Conservation (phyloP, 2,329 filamentous ascomycete genomes). For the Claviceps cyperi region DNA sequence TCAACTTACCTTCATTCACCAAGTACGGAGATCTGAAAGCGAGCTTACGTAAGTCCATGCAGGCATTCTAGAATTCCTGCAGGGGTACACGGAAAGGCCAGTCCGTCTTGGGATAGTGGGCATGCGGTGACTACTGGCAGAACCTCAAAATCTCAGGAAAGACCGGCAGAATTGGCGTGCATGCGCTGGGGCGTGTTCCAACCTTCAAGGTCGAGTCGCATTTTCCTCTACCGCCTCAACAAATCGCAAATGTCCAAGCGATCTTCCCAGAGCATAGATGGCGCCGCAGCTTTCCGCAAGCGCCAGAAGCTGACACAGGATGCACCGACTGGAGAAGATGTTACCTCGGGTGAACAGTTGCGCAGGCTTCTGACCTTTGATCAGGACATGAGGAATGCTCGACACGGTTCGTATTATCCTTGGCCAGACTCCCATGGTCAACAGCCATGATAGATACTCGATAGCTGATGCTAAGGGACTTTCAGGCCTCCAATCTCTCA, state of each 20-base stretch:
- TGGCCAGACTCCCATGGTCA: neutral
- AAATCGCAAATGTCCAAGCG: slow-evolving; percentile 29
- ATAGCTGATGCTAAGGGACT: neutral
- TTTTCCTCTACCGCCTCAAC: neutral
- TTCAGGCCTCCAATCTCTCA: slow-evolving; percentile 53
- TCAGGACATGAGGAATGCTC: slow-evolving; percentile 51
- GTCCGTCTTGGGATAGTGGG: slow-evolving; percentile 13
- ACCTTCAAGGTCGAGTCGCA: neutral
- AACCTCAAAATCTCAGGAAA: slow-evolving; percentile 20
- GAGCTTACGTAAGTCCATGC: neutral
- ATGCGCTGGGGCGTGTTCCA: neutral
- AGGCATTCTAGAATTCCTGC: neutral
- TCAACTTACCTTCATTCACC: too few relatives aligned
- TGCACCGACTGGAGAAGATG: slow-evolving; percentile 43
- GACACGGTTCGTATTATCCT: slow-evolving; percentile 40
- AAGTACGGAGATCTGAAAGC: too few relatives aligned
- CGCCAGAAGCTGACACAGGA: slow-evolving; percentile 43
- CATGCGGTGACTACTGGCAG: slow-evolving; percentile 20
- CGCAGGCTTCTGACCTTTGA: slow-evolving; percentile 54
- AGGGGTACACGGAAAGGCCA: neutral
- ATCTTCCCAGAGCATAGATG: slow-evolving; percentile 24
- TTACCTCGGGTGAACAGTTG: slow-evolving; percentile 51
- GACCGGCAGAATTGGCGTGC: neutral
- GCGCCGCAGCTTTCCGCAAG: slow-evolving; percentile 30
- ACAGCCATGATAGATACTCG: too few relatives aligned